These are phyloP conservation scores for Volvariella volvacea DNA, from an alignment of 1,284 basidiomycete genomes.

Conservation along the genomic window DNA sequence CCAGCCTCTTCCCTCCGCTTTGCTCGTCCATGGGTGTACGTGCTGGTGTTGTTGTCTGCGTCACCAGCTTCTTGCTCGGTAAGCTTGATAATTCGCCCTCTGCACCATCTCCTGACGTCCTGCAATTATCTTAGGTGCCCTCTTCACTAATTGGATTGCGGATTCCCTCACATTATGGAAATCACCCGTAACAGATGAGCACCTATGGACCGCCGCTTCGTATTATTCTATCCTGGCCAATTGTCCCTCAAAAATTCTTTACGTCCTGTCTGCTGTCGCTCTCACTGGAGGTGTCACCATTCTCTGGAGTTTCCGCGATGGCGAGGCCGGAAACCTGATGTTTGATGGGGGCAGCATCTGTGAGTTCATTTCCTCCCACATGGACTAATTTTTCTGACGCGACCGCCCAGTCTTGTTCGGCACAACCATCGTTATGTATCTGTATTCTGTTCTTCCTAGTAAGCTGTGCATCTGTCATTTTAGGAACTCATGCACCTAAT, in stretches of 20 bases:
- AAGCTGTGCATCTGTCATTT: conserved; percentile 22
- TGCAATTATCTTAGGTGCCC: conserved; percentile 45
- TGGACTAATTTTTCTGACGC: conserved; percentile 5
- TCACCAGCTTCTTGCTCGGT: conserved; percentile 80
- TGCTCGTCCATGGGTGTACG: conserved; percentile 51
- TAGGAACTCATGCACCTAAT: neutral
- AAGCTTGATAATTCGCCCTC: conserved; percentile 12
- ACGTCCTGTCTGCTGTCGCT: conserved; percentile 47
- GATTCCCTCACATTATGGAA: conserved; percentile 82
- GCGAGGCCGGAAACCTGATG: conserved; percentile 76
- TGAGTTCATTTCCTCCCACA: conserved; percentile 28
- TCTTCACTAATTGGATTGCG: conserved; percentile 84
- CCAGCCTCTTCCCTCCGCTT: neutral
- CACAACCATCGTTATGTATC: conserved; percentile 60
- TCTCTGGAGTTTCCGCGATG: conserved; percentile 69
- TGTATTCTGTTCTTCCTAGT: conserved; percentile 72
- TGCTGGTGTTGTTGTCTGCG: conserved; percentile 62
- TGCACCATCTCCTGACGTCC: conserved; percentile 1
- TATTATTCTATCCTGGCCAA: conserved; percentile 74
- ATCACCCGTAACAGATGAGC: conserved; percentile 68
- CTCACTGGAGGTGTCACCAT: conserved; percentile 56
- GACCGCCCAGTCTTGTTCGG: conserved; percentile 58
- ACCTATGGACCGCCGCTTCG: conserved; percentile 70
- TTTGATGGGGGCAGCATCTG: conserved; percentile 82
- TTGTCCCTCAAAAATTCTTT: conserved; percentile 47